Evolutionary conservation across 306 rosid species (phyloP).

Genomic region (Cucurbita maxima): DNA sequence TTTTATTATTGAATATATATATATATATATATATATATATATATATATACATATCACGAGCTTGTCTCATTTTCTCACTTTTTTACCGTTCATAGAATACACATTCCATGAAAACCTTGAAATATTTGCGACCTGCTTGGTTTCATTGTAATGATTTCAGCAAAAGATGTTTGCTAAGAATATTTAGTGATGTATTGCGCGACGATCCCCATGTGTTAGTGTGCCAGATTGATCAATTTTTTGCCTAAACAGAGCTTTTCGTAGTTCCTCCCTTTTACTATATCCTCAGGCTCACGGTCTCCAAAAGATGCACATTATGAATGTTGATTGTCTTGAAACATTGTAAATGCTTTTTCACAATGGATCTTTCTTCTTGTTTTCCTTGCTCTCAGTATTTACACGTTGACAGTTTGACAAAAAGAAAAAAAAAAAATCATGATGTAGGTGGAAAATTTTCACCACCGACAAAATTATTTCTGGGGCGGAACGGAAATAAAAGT

Average conservation of each 20-base stretch:
- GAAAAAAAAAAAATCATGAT: constrained; percentile 2
- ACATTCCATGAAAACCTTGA: background rate
- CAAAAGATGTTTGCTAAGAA: background rate
- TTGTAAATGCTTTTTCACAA: background rate
- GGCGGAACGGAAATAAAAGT: constrained; percentile 85
- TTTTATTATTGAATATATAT: background rate
- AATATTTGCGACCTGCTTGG: background rate
- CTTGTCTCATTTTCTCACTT: background rate
- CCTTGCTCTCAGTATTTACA: background rate
- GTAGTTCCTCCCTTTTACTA: background rate
- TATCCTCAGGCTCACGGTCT: background rate
- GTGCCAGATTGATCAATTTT: background rate
- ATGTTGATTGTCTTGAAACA: background rate
- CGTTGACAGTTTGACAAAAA: background rate
- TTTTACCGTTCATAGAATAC: background rate
- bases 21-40: background rate
- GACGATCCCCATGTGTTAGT: background rate
- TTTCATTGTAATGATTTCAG: background rate
- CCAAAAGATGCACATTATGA: background rate
- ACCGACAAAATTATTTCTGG: constrained; percentile 44
- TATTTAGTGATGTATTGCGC: background rate
- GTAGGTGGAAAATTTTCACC: constrained; percentile 67
- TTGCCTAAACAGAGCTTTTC: background rate
- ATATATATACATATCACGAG: background rate
- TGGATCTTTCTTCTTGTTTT: background rate